A percentile compares a stretch with the other conserved stretches of the same genome.
Evolutionary conservation across 208 protist species (phyloP).

Genomic region (Leishmania lainsoni): DNA sequence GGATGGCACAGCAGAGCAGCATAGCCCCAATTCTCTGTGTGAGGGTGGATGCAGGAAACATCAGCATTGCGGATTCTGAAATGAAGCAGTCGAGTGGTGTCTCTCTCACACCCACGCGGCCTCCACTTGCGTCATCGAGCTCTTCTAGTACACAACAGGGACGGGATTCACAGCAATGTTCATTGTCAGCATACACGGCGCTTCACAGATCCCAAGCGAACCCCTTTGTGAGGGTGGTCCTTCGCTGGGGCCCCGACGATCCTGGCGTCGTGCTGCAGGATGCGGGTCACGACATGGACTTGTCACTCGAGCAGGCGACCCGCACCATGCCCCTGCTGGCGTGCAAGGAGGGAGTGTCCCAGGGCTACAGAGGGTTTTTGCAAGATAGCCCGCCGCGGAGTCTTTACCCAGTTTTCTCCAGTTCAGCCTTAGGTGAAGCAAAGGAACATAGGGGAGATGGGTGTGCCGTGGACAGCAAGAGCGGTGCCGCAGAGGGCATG

Average conservation of each 20-base stretch:
- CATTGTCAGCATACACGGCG: neutral
- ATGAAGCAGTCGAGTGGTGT: neutral
- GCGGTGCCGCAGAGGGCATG: neutral
- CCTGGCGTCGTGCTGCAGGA: slow-evolving; percentile 19
- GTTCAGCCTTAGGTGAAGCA: neutral
- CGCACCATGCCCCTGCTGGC: slow-evolving; percentile 25
- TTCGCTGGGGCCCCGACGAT: slow-evolving; percentile 26
- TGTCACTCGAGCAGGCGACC: slow-evolving; percentile 20
- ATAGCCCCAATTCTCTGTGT: slow-evolving; percentile 11
- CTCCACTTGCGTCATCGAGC: neutral
- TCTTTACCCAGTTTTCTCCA: neutral
- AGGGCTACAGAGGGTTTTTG: neutral
- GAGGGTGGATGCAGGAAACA: slow-evolving; percentile 17
- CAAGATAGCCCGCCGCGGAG: neutral
- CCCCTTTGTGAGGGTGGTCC: neutral
- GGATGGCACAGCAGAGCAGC: slow-evolving; percentile 16
- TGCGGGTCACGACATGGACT: slow-evolving; percentile 24
- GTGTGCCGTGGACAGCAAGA: neutral
- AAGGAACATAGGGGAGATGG: neutral
- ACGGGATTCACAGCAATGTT: neutral
- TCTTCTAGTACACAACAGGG: neutral
- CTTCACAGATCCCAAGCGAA: too few relatives aligned
- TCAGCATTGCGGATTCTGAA: neutral
- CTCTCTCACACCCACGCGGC: neutral
- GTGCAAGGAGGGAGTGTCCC: slow-evolving; percentile 15